Base-by-base conservation (phyloP, 1,284 basidiomycete genomes). In the Rhodotorula glutinis region DNA sequence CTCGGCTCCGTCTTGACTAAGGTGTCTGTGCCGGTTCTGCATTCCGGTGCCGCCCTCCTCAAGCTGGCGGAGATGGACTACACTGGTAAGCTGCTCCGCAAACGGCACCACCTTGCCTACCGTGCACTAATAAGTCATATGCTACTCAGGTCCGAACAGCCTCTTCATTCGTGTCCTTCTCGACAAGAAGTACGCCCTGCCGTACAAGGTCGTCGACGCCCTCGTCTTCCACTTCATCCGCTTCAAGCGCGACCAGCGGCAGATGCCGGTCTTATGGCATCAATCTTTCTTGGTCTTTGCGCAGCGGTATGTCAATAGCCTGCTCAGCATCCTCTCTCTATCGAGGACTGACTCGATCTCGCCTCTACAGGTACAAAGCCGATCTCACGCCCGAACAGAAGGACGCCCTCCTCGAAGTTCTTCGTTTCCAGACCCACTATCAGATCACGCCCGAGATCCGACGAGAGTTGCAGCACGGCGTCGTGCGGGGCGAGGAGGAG, bases 181-280 rank as follows among this genome's bases (percentile, higher is more conserved):
- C 59, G 96, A 98, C 82, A 99, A 99, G 80, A 98, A 98, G 80
- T 92, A 96, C 78, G 92, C 96, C 62, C 82, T 99, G 46, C 96
- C 96, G 0, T 99, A 95, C 84, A 97, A 98, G 82, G 95, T 97
- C 30, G 87, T 99, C 65, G 96, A 99, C 77, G 90, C 91, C 5
- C 85, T 99, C 63, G 93, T 98, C 21, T 97, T 96, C 83, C 96
- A 99, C 81, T 99, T 94, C 78, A 90, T 98, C 75, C 88, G 92
- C 46, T 87, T 98, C 63, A 87, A 88, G 70, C 77, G 78, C 25
- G 81, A 81, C 21, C 78, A 79, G 29, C 78, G 81, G 66, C 87
- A 88, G 78, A 83, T 96, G 65, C 96, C 96, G 11, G 96, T 98
- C 17, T 83, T 99, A 19, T 99, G 96, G 96, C 93, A 99, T 78